Evolutionary conservation across 2,329 filamentous ascomycete genomes (phyloP), one percentile per base, ranked within the genome.

Genomic region (Alternaria triticina): DNA sequence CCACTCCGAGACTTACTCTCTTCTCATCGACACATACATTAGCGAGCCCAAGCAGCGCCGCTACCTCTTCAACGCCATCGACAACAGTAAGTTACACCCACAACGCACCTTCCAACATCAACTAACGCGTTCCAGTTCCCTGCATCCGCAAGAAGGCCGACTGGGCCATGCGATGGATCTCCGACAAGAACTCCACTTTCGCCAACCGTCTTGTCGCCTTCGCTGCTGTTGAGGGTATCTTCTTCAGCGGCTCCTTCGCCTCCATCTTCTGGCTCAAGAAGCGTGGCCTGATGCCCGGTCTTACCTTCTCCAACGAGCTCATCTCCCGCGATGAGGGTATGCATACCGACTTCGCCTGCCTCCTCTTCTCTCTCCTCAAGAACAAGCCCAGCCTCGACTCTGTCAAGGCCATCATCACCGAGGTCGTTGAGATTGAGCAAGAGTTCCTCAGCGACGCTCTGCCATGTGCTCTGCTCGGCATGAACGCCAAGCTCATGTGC

Each of bases 231-330:
- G 96, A 99, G 86, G 96, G 96, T 80, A 99, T 99, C 85, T 99
- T 99, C 90, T 99, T 99, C 90, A 96, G 91, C 74, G 96, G 96
- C 69, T 97, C 96, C 23, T 99, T 99, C 77, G 96, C 96, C 5
- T 96, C 96, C 72, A 98, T 99, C 85, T 99, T 99, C 88, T 99
- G 96, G 96, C 87, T 99, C 79, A 99, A 98, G 92, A 99, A 99
- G 91, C 96, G 96, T 82, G 96, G 96, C 74, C 90, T 99, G 72
- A 99, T 99, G 96, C 92, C 96, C 51, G 96, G 96, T 74, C 88
- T 99, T 67, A 98, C 96, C 73, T 99, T 99, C 87, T 98, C 96
- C 81, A 99, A 99, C 86, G 96, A 99, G 87, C 91, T 99, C 78
- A 99, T 99, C 86, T 99, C 96, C 66, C 95, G 96, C 85, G 96